A percentile compares a stretch with the other conserved stretches of the same genome.
phyloP scores from a whole-genome alignment of 2,329 filamentous ascomycete species.

The Tolypocladium paradoxum region DNA sequence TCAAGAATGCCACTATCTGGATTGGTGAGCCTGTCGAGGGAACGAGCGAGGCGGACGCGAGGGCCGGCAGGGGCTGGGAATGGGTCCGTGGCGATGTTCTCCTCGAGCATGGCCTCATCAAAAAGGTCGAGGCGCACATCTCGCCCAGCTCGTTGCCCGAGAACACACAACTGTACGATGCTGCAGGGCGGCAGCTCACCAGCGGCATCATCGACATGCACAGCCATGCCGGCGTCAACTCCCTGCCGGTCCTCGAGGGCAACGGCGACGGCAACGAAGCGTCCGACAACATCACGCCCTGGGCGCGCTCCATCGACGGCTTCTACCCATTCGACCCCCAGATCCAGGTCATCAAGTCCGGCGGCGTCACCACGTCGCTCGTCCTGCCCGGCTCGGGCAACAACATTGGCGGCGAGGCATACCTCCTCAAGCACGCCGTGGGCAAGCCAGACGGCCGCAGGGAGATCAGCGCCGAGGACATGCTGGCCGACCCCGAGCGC shows the following conservation, averaged over 20 bases:
- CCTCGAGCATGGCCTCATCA: conserved; percentile 50
- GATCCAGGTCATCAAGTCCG: conserved; percentile 59
- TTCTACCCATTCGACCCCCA: conserved; percentile 54
- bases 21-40: conserved; percentile 47
- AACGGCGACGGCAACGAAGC: conserved; percentile 54
- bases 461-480: conserved; percentile 51
- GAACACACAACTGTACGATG: conserved; percentile 43
- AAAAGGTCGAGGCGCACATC: conserved; percentile 37
- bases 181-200: conserved; percentile 50
- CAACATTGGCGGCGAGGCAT: conserved; percentile 64
- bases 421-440: conserved; percentile 56
- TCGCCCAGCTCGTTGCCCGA: conserved; percentile 29
- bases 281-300: conserved; percentile 54
- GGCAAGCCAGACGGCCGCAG: conserved; percentile 47
- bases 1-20: conserved; percentile 58
- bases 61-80: conserved; percentile 45
- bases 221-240: conserved; percentile 50
- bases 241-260: conserved; percentile 43
- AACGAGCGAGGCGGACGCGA: conserved; percentile 39
- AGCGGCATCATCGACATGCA: conserved; percentile 64
- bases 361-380: conserved; percentile 59
- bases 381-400: conserved; percentile 60
- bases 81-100: conserved; percentile 53
- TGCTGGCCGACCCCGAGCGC: conserved; percentile 55
- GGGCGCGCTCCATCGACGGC: conserved; percentile 55